Evolutionary conservation across 1,139 yeast species (phyloP).

Genomic region (Trichomonascaceae sp.): DNA sequence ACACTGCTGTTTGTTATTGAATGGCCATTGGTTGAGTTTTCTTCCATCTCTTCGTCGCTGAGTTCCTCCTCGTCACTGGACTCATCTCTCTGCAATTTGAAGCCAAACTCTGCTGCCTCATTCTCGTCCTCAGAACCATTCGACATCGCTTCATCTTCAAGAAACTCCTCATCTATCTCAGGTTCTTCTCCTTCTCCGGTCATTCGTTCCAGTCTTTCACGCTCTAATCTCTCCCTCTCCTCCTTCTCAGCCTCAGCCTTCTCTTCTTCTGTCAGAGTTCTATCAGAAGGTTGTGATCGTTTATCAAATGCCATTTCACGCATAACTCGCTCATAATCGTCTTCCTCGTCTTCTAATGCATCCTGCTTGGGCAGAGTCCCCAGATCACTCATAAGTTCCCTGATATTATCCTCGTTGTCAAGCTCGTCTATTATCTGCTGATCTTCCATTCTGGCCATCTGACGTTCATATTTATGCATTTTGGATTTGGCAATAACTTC

Average conservation of each 20-base stretch:
- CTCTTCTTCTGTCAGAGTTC: conserved; percentile 92
- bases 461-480: conserved; percentile 82
- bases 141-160: conserved; percentile 39
- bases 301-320: conserved; percentile 76
- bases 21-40: conserved; percentile 27
- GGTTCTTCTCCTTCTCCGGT: conserved; percentile 49
- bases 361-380: conserved; percentile 20
- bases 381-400: conserved; percentile 67
- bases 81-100: conserved; percentile 15
- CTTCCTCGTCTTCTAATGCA: conserved; percentile 34
- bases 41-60: conserved; percentile 28
- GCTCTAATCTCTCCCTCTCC: conserved; percentile 64
- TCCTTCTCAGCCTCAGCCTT: conserved; percentile 64
- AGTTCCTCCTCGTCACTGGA: conserved; percentile 10
- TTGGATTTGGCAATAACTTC: conserved; percentile 95
- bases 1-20: conserved; percentile 1
- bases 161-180: conserved; percentile 38
- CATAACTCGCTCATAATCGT: conserved; percentile 68
- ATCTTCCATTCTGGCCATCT: conserved; percentile 63
- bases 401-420: conserved; percentile 73
- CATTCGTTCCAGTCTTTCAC: conserved; percentile 79
- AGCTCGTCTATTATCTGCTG: conserved; percentile 67
- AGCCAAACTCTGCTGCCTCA: conserved; percentile 23
- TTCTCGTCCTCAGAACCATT: conserved; percentile 21
- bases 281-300: conserved; percentile 91